Evolutionary conservation across 768 basidiomycete genomes (phyloP).

Genomic region (Lactifluus rugatus): DNA sequence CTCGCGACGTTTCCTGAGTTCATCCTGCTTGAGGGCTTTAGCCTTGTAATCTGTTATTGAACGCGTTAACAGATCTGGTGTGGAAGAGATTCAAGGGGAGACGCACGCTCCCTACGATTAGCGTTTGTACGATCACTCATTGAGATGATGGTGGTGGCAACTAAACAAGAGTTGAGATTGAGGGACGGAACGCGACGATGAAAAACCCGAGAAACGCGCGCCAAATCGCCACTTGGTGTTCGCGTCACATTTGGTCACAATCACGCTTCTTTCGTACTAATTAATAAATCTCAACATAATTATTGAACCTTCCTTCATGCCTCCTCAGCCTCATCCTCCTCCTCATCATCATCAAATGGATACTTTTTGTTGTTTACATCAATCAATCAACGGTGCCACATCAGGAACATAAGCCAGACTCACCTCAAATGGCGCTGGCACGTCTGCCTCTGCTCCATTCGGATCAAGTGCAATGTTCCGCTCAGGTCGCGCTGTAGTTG

Average conservation of each 20-base stretch:
- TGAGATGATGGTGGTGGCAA: constrained; percentile 9
- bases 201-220: constrained; percentile 6
- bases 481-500: constrained; percentile 23
- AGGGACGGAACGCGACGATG: constrained; percentile 1
- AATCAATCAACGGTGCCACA: constrained; percentile 21
- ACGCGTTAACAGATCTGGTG: constrained; percentile 29
- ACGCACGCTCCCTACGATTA: constrained; percentile 19
- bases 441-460: constrained; percentile 57
- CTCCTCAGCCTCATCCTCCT: not conserved
- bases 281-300: not conserved
- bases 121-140: constrained; percentile 17
- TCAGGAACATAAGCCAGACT: constrained; percentile 22
- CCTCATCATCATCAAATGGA: constrained; percentile 62
- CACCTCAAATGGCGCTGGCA: constrained; percentile 80
- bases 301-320: constrained; percentile 26
- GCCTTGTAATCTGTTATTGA: constrained; percentile 69
- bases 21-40: constrained; percentile 83
- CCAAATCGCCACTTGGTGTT: not conserved
- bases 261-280: constrained; percentile 8
- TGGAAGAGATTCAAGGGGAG: not conserved
- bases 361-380: constrained; percentile 37
- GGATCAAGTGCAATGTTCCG: constrained; percentile 64
- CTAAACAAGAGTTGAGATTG: not conserved
- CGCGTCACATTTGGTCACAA: constrained; percentile 9
- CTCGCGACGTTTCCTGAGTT: constrained; percentile 92